Percentiles rank a stretch among this genome's conserved stretches.
phyloP scores from a whole-genome alignment of 2,329 filamentous ascomycete species.

The Alternaria infectoria region DNA sequence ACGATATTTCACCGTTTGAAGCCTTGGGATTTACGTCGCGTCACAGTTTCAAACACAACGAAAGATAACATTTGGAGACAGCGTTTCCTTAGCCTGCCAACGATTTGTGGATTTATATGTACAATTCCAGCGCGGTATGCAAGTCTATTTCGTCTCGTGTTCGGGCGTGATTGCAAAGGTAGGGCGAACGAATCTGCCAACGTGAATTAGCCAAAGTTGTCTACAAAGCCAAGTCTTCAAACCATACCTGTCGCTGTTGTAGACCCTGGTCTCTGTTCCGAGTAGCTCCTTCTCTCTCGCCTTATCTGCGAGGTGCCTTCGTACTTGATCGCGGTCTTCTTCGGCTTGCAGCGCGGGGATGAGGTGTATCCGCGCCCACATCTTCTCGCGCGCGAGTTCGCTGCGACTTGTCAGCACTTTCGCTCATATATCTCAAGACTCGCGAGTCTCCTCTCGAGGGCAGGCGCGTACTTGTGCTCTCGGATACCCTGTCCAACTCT shows the following conservation, averaged over 20 bases:
- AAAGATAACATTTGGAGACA: slow-evolving; percentile 14
- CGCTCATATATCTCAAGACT: neutral
- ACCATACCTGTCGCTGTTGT: slow-evolving; percentile 83
- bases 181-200: slow-evolving; percentile 66
- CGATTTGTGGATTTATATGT: slow-evolving; percentile 14
- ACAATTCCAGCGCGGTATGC: slow-evolving; percentile 13
- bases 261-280: slow-evolving; percentile 82
- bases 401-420: slow-evolving; percentile 56
- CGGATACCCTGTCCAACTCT: slow-evolving; percentile 80
- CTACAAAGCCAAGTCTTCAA: too few species aligned
- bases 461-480: slow-evolving; percentile 79
- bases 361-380: slow-evolving; percentile 95
- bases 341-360: slow-evolving; percentile 94
- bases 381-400: slow-evolving; percentile 94
- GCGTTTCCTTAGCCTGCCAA: slow-evolving; percentile 7
- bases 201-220: slow-evolving; percentile 9
- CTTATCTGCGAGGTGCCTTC: slow-evolving; percentile 84
- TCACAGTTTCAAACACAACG: slow-evolving; percentile 8
- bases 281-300: slow-evolving; percentile 88
- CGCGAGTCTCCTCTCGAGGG: neutral
- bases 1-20: neutral
- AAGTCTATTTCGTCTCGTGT: slow-evolving; percentile 62
- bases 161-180: slow-evolving; percentile 77
- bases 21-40: neutral
- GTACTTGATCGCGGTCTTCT: slow-evolving; percentile 92